Percentiles rank a stretch among this genome's conserved stretches.
Evolutionary conservation across 106 monocot species (phyloP).

Genomic region (Allium cepa): DNA sequence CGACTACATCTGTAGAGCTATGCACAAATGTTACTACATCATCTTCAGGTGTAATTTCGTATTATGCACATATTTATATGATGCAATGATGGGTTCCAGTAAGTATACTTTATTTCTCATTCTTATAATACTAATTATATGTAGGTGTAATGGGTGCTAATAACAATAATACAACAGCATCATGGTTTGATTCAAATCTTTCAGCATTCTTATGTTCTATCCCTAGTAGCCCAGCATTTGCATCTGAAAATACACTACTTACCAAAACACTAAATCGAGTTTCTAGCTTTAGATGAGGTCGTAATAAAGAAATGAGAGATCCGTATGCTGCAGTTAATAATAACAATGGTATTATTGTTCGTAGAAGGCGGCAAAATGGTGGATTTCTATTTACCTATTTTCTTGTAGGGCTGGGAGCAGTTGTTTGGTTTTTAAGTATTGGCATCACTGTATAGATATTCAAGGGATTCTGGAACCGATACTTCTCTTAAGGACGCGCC

Average conservation of each 20-base stretch:
- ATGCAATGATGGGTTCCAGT: no score
- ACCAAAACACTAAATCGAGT: conserved; percentile 54
- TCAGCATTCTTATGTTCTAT: conserved; percentile 51
- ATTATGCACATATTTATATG: neutral
- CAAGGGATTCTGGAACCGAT: no score
- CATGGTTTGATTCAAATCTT: conserved; percentile 50
- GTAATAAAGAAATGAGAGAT: neutral
- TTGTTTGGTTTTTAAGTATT: conserved; percentile 58
- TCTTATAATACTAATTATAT: conserved; percentile 13
- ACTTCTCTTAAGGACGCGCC: no score
- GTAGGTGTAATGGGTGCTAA: conserved; percentile 16
- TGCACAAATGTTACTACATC: conserved; percentile 7
- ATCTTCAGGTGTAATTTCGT: conserved; percentile 36
- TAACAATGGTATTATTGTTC: no score
- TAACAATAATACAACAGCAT: conserved; percentile 12
- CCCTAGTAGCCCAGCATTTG: conserved; percentile 75
- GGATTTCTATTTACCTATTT: conserved; percentile 67
- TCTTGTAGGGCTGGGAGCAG: conserved; percentile 51
- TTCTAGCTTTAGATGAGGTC: conserved; percentile 60
- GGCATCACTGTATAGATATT: no score
- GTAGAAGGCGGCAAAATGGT: no score
- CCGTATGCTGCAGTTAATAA: conserved; percentile 1
- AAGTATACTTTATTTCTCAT: conserved; percentile 8
- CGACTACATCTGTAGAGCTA: conserved; percentile 2
- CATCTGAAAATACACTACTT: conserved; percentile 54